Base-by-base conservation (phyloP, 805 yeast species). In the Zygosaccharomyces lentus region DNA sequence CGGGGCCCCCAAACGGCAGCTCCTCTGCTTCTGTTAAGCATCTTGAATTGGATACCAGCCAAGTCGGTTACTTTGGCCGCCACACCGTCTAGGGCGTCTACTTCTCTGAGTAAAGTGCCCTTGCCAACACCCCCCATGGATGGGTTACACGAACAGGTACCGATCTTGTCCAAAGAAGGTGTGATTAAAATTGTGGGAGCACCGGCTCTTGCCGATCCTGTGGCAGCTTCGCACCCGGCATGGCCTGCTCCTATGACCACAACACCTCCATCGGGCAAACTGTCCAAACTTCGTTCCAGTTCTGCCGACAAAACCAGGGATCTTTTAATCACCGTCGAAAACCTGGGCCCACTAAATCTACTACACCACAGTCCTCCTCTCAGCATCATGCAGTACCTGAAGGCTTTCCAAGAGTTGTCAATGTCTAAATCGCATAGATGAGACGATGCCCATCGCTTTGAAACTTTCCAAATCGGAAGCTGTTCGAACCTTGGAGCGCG, bases 71-170 rank as follows among this genome's bases (percentile, higher is more conserved):
- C 80, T 48, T 77, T 72, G 0, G 90, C 81, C 4, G 95, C 81
- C 1, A 91, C 85, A 7, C 99, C 99, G 64, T 91, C 99, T 37
- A 93, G 69, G 0, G 99, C 98, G 70, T 93, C 99, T 10, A 93
- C 88, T 67, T 93, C 99, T 53, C 87, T 77, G 31, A 93, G 69
- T 34, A 93, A 69, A 0, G 96, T 91, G 12, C 99, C 99, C 61
- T 93, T 93, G 1, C 99, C 99, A 45, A 93, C 90, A 51, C 99
- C 99, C 30, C 99, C 99, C 84, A 89, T 87, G 35, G 87, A 89
- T 8, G 99, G 99, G 62, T 93, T 93, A 65, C 99, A 93, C 1
- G 96, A 88, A 16, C 97, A 93, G 0, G 95, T 85, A 0, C 99
- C 99, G 10, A 93, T 81, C 59, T 87, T 86, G 24, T 72, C 62